phyloP scores from a whole-genome alignment of 2,329 filamentous ascomycete species.

The Penicillium palitans region DNA sequence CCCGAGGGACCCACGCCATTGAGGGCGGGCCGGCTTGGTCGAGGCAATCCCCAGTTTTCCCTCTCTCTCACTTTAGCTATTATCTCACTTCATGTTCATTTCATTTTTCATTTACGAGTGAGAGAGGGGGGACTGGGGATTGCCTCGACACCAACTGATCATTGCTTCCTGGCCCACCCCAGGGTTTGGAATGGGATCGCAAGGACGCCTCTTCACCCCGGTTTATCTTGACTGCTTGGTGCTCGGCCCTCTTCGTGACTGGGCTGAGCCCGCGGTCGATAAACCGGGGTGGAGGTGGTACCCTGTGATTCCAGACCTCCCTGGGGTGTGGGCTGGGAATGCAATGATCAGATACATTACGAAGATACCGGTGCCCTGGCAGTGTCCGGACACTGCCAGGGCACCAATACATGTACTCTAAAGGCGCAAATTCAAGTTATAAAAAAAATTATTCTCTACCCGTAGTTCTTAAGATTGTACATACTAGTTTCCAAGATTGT shows the following conservation, averaged over 20 bases:
- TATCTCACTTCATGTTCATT: background rate
- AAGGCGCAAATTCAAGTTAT: no score
- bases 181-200: background rate
- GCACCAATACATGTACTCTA: no score
- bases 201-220: background rate
- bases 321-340: background rate
- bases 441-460: no score
- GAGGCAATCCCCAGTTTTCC: background rate
- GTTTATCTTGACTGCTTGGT: background rate
- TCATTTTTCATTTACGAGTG: background rate
- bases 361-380: constrained; percentile 1
- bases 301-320: background rate
- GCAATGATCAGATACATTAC: constrained; percentile 6
- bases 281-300: background rate
- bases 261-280: background rate
- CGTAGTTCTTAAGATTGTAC: no score
- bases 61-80: constrained; percentile 13
- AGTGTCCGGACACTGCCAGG: background rate
- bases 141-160: constrained; percentile 1
- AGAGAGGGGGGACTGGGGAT: background rate
- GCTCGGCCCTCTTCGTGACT: background rate
- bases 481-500: no score
- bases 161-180: background rate
- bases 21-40: constrained; percentile 15
- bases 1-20: constrained; percentile 10